Conservation (phyloP, 495 filamentous ascomycete genomes). For the Parachaetomium inaequale region DNA sequence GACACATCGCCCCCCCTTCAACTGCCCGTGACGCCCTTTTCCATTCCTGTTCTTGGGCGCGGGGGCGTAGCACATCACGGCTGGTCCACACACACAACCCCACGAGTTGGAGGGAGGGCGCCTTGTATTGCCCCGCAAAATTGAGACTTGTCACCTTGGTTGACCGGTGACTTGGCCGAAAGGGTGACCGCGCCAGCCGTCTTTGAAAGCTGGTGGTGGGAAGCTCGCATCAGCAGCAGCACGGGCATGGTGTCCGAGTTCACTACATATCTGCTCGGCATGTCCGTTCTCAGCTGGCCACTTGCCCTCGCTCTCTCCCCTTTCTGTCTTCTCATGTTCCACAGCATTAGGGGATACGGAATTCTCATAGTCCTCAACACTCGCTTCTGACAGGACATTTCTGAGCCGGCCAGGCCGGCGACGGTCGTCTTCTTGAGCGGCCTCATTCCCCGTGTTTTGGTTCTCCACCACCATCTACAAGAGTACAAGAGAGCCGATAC, state of each 20-base stretch:
- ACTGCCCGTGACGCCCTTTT: slow-evolving; percentile 13
- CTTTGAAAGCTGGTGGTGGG: neutral
- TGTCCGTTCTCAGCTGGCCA: slow-evolving; percentile 19
- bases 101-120: slow-evolving; percentile 13
- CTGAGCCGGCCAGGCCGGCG: slow-evolving; percentile 38
- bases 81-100: slow-evolving; percentile 5
- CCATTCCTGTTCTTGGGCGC: slow-evolving; percentile 1
- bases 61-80: neutral
- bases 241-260: neutral
- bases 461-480: neutral
- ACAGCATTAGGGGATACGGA: slow-evolving; percentile 14
- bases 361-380: slow-evolving; percentile 7
- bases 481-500: neutral
- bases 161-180: slow-evolving; percentile 13
- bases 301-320: slow-evolving; percentile 1
- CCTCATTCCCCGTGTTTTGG: slow-evolving; percentile 2
- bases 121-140: slow-evolving; percentile 25
- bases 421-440: slow-evolving; percentile 4
- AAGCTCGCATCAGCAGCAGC: slow-evolving; percentile 4
- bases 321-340: slow-evolving; percentile 20
- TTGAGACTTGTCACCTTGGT: slow-evolving; percentile 20
- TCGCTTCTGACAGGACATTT: slow-evolving; percentile 23
- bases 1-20: slow-evolving; percentile 6
- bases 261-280: slow-evolving; percentile 19
- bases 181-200: slow-evolving; percentile 12